phyloP scores from a whole-genome alignment of 495 filamentous ascomycete genomes.

The Trichoderma asperelloides region DNA sequence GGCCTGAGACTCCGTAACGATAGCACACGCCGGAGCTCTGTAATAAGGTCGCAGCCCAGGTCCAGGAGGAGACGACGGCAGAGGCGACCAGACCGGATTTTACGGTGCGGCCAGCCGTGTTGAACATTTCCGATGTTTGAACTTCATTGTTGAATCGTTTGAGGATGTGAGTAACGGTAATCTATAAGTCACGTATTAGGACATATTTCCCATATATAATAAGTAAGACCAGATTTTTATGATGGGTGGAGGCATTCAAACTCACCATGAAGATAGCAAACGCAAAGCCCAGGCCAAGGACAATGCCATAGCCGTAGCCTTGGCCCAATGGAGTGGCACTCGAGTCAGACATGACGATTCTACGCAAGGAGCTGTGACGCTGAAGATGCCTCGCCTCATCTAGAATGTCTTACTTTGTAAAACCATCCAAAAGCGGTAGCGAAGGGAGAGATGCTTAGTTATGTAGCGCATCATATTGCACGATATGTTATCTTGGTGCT shows the following conservation, averaged over 20 bases:
- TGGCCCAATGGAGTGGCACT: constrained; percentile 50
- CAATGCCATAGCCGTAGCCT: constrained; percentile 76
- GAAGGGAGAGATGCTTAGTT: neutral
- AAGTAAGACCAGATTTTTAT: constrained; percentile 23
- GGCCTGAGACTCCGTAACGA: constrained; percentile 83
- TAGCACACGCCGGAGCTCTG: constrained; percentile 88
- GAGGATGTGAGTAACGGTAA: constrained; percentile 66
- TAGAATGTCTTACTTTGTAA: neutral
- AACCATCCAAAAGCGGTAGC: neutral
- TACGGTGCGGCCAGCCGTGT: constrained; percentile 85
- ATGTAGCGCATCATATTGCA: neutral
- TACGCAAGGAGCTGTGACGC: neutral
- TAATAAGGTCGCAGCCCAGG: constrained; percentile 76
- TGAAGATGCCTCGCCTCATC: neutral
- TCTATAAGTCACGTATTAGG: constrained; percentile 15
- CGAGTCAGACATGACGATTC: neutral
- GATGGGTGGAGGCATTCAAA: neutral
- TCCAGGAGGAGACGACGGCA: constrained; percentile 95
- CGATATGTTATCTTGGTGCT: neutral
- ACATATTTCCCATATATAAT: too few species aligned
- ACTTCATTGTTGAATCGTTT: constrained; percentile 87
- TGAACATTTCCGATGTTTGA: constrained; percentile 97
- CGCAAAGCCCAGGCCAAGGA: constrained; percentile 63
- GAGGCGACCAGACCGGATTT: constrained; percentile 91
- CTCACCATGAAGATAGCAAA: constrained; percentile 76